Evolutionary conservation across 73 alveolate species (phyloP).

Genomic region (Blepharisma japonicum): DNA sequence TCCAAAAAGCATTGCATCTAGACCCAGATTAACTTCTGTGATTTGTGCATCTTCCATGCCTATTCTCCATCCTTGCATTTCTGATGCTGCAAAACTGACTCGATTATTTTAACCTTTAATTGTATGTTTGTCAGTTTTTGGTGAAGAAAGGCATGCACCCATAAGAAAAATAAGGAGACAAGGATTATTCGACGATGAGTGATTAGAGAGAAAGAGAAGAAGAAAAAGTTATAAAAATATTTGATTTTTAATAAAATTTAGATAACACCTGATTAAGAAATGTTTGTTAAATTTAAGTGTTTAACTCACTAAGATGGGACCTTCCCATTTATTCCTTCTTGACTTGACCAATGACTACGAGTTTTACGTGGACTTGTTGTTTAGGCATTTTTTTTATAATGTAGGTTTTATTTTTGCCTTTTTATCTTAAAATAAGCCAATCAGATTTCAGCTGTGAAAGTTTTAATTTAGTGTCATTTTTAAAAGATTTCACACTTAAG

Average conservation of each 20-base stretch:
- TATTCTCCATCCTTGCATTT: constrained; percentile 68
- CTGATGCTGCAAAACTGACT: constrained; percentile 53
- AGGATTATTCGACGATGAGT: too few species aligned
- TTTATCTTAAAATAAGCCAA: not conserved
- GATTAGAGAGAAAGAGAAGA: too few species aligned
- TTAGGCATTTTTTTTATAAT: not conserved
- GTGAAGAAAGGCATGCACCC: constrained; percentile 80
- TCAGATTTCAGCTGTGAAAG: not conserved
- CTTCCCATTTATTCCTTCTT: too few species aligned
- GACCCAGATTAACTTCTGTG: constrained; percentile 57
- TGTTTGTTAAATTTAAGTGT: too few species aligned
- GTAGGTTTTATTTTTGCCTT: too few species aligned
- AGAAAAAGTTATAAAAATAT: too few species aligned
- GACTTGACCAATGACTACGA: constrained; percentile 1
- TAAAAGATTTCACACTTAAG: too few species aligned
- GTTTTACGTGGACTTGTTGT: not conserved
- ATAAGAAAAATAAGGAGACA: too few species aligned
- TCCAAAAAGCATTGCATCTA: constrained; percentile 67
- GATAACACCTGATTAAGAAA: too few species aligned
- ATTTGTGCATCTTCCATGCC: constrained; percentile 88
- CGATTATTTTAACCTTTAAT: constrained; percentile 58
- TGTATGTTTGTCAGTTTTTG: constrained; percentile 68
- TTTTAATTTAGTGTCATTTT: too few species aligned
- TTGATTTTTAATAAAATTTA: too few species aligned
- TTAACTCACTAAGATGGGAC: too few species aligned